Percentiles rank a stretch among this genome's conserved stretches.
phyloP scores from a whole-genome alignment of 352 stramenopile genomes.

The Phytophthora foliorum region DNA sequence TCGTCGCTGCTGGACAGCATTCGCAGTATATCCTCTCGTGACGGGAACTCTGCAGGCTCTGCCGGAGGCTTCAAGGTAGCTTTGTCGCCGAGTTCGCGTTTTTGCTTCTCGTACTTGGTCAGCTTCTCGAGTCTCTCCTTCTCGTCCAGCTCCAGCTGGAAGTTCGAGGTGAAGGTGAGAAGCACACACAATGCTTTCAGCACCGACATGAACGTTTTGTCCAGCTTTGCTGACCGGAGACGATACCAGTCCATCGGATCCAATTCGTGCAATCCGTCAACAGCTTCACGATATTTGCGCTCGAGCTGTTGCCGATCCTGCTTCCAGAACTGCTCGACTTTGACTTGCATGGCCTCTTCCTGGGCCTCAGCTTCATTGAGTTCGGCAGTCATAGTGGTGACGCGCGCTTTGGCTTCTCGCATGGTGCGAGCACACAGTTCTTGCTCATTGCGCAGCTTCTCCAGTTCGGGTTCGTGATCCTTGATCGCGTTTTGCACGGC shows the following conservation, averaged over 20 bases:
- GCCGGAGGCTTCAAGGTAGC: slow-evolving; percentile 17
- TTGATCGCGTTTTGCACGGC: slow-evolving; percentile 40
- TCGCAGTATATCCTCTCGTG: slow-evolving; percentile 67
- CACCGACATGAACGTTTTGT: slow-evolving; percentile 65
- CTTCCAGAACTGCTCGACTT: slow-evolving; percentile 86
- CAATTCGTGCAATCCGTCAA: slow-evolving; percentile 58
- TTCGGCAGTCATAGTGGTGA: slow-evolving; percentile 44
- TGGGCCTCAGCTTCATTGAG: slow-evolving; percentile 57
- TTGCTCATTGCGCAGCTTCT: slow-evolving; percentile 60
- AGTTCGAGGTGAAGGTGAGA: slow-evolving; percentile 82
- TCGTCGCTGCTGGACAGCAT: slow-evolving; percentile 83
- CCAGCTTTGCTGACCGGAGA: slow-evolving; percentile 68
- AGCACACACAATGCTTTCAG: slow-evolving; percentile 75
- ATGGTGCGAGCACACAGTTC: slow-evolving; percentile 57
- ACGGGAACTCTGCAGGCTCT: slow-evolving; percentile 49
- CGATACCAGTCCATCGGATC: slow-evolving; percentile 82
- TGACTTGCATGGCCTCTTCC: slow-evolving; percentile 80
- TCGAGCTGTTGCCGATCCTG: slow-evolving; percentile 64
- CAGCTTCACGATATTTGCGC: slow-evolving; percentile 68
- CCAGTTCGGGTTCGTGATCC: slow-evolving; percentile 35
- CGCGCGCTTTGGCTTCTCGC: slow-evolving; percentile 42
- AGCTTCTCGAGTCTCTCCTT: slow-evolving; percentile 27
- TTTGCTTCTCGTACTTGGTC: slow-evolving; percentile 36
- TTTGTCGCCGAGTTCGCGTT: slow-evolving; percentile 28
- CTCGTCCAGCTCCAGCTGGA: slow-evolving; percentile 52